Percentiles rank a stretch among this genome's conserved stretches.
Evolutionary conservation across 1,139 yeast species (phyloP).

Genomic region (Diutina catenulata): DNA sequence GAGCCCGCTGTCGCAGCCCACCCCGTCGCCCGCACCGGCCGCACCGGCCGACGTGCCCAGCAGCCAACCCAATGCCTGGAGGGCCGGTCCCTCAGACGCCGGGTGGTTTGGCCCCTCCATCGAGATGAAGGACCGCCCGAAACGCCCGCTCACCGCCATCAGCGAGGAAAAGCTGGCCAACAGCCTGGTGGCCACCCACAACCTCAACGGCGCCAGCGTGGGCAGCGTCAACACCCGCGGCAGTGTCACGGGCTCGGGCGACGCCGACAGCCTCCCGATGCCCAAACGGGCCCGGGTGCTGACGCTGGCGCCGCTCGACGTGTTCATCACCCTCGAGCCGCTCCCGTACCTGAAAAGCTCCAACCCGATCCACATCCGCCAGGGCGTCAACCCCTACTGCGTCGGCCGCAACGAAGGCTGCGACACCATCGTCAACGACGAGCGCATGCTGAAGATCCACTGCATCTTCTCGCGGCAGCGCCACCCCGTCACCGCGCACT

Average conservation of each 20-base stretch:
- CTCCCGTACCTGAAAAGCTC: slow-evolving; percentile 17
- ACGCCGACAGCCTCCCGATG: too few species aligned
- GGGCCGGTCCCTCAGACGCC: too few species aligned
- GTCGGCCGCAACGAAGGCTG: slow-evolving; percentile 57
- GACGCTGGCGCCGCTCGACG: slow-evolving; percentile 13
- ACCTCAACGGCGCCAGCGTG: too few species aligned
- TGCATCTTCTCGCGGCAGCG: slow-evolving; percentile 55
- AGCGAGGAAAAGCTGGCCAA: too few species aligned
- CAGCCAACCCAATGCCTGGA: too few species aligned
- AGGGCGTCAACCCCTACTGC: slow-evolving; percentile 49
- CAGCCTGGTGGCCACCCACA: too few species aligned
- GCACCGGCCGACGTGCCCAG: too few species aligned
- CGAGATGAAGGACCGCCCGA: too few species aligned
- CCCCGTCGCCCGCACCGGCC: slow-evolving; percentile 10
- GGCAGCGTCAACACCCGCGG: too few species aligned
- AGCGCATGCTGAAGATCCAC: slow-evolving; percentile 73
- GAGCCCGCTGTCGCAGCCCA: slow-evolving; percentile 10
- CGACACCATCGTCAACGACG: slow-evolving; percentile 51
- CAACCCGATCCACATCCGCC: slow-evolving; percentile 44
- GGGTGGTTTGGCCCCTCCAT: too few species aligned
- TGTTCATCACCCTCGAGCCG: slow-evolving; percentile 23
- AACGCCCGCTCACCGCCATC: too few species aligned
- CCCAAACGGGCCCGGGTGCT: not conserved
- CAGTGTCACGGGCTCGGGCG: too few species aligned
- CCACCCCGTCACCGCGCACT: slow-evolving; percentile 39